Evolutionary conservation across 179 eudicot species (phyloP).

Genomic region (Nepenthes alata): DNA sequence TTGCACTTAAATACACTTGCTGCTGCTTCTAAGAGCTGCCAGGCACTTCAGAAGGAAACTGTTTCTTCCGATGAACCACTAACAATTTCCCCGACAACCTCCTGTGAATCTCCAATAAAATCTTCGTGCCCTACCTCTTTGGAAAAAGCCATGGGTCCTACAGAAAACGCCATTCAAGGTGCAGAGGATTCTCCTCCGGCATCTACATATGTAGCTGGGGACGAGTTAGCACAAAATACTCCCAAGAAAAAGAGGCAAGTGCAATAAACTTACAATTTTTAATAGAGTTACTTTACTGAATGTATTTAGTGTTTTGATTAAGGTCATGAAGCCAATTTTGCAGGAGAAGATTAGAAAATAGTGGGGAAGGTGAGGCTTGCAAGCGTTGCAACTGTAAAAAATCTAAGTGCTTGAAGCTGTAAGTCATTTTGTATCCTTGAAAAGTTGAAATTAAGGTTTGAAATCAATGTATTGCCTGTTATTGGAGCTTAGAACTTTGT

Average conservation of each 20-base stretch:
- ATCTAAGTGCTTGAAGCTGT: slow-evolving; percentile 84
- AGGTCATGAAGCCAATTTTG: slow-evolving; percentile 2
- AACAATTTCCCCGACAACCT: slow-evolving; percentile 5
- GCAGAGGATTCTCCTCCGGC: slow-evolving; percentile 39
- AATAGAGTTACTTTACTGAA: not conserved
- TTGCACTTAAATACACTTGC: slow-evolving; percentile 88
- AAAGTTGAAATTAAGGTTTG: too few relatives aligned
- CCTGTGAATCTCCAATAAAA: slow-evolving; percentile 22
- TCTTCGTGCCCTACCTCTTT: slow-evolving; percentile 17
- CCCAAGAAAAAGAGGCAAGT: slow-evolving; percentile 82
- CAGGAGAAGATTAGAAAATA: slow-evolving; percentile 58
- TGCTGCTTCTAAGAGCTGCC: slow-evolving; percentile 38
- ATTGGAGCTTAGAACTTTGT: not conserved
- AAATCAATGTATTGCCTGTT: not conserved
- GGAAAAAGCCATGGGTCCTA: slow-evolving; percentile 21
- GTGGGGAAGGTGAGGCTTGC: slow-evolving; percentile 47
- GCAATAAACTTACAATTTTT: slow-evolving; percentile 6
- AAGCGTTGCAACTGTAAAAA: slow-evolving; percentile 83
- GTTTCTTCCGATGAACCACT: slow-evolving; percentile 23
- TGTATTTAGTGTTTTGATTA: slow-evolving; percentile 8
- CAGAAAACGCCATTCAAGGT: slow-evolving; percentile 28
- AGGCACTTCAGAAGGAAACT: slow-evolving; percentile 25
- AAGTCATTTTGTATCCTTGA: slow-evolving; percentile 17
- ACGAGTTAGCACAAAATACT: slow-evolving; percentile 51
- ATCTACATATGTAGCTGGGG: slow-evolving; percentile 25